phyloP scores from a whole-genome alignment of 768 basidiomycete genomes.

The Tricholoma hemisulphureum region DNA sequence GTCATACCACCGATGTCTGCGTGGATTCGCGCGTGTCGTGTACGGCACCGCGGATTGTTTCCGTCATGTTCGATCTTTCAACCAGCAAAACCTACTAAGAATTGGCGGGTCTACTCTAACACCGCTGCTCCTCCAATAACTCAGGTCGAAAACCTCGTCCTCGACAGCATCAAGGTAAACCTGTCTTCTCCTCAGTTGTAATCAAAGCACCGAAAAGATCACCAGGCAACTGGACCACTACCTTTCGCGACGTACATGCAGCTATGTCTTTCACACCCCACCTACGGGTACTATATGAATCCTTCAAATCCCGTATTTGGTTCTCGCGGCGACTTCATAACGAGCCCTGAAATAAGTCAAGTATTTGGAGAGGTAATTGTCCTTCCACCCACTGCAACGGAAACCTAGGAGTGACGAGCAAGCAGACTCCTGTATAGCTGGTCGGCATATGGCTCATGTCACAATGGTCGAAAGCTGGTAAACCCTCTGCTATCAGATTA shows the following conservation, averaged over 20 bases:
- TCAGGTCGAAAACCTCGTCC: constrained; percentile 61
- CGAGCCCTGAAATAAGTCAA: constrained; percentile 95
- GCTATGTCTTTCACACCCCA: constrained; percentile 85
- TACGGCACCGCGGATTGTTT: constrained; percentile 5
- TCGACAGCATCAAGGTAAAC: constrained; percentile 70
- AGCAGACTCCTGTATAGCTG: constrained; percentile 50
- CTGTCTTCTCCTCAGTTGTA: not conserved
- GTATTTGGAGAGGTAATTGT: constrained; percentile 88
- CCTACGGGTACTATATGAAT: constrained; percentile 90
- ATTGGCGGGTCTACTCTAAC: constrained; percentile 9
- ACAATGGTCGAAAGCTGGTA: constrained; percentile 62
- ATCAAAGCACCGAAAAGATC: constrained; percentile 6
- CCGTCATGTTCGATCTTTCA: not conserved
- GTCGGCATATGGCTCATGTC: constrained; percentile 84
- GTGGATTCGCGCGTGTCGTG: constrained; percentile 6
- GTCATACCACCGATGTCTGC: not conserved
- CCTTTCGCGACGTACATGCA: constrained; percentile 90
- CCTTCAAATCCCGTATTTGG: constrained; percentile 77
- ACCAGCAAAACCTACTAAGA: constrained; percentile 1
- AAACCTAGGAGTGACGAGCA: constrained; percentile 39
- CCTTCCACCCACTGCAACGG: not conserved
- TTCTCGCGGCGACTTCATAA: constrained; percentile 86
- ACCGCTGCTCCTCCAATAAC: constrained; percentile 27
- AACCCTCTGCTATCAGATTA: constrained; percentile 54
- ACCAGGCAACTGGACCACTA: constrained; percentile 84